These are phyloP conservation scores for Corrigiola litoralis DNA, from an alignment of 179 eudicot genomes.

Conservation along the genomic window DNA sequence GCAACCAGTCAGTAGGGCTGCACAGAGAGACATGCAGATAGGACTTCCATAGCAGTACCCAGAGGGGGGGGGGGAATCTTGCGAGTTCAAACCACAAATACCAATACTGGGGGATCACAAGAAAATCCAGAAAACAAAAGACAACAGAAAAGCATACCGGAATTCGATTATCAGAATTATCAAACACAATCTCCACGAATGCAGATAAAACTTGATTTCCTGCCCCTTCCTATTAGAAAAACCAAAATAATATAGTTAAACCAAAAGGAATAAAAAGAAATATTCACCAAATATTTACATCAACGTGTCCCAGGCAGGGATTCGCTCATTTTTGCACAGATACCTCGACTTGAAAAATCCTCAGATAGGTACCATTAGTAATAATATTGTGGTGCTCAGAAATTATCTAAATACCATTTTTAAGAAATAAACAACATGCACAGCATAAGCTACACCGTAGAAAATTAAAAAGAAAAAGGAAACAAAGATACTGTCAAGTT, in stretches of 20 bases:
- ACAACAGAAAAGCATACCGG: slow-evolving; percentile 47
- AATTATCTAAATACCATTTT: background rate
- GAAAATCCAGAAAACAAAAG: background rate
- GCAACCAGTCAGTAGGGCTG: too few species aligned
- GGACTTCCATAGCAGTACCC: too few species aligned
- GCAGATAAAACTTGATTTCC: slow-evolving; percentile 95
- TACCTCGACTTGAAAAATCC: background rate
- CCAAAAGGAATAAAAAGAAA: too few species aligned
- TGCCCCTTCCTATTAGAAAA: slow-evolving; percentile 80
- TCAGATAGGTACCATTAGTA: background rate
- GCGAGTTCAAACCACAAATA: too few species aligned
- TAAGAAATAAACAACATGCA: background rate
- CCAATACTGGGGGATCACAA: background rate
- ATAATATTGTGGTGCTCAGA: background rate
- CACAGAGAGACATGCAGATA: too few species aligned
- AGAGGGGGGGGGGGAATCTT: background rate
- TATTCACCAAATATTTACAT: too few species aligned
- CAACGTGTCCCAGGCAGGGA: too few species aligned
- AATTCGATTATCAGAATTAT: slow-evolving; percentile 88
- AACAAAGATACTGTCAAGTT: background rate
- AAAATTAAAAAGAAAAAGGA: too few species aligned
- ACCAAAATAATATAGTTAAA: background rate
- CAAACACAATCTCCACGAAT: slow-evolving; percentile 98
- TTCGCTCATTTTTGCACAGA: background rate
- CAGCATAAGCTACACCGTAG: too few species aligned